Evolutionary conservation across 345 rosid species (phyloP), one percentile per base, ranked within the genome.

Genomic region (Eucalyptus marginata): DNA sequence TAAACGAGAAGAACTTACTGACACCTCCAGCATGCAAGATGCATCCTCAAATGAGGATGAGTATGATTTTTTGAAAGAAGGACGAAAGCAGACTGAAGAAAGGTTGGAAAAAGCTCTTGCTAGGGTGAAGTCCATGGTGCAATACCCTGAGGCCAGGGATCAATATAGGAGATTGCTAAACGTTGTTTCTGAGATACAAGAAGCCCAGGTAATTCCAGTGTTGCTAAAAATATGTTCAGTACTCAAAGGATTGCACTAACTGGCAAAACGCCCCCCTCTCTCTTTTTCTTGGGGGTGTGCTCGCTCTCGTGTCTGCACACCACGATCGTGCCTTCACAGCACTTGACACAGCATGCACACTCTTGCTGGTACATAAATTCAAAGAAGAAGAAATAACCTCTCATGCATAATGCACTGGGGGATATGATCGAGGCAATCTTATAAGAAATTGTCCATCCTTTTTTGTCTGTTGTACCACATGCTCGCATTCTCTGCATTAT

Each of bases 51-150:
- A 92, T 87, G 99, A 95, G 81, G 97, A 97, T 58, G 99, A 97
- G 54, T 90, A 94, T 86, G 98, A 97, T 93, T 95, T 97, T 85
- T 92, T 96, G 87, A 97, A 92, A 93, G 93, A 97, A 93, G 99
- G 98, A 88, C 92, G 97, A 90, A 96, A 94, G 93, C 98, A 95
- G 91, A 93, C 97, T 27, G 99, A 97, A 93, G 98, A 95, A 88
- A 90, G 99, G 90, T 91, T 97, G 43, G 92, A 94, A 88, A 95
- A 96, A 88, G 98, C 97, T 56, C 98, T 97, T 90, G 95, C 95
- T 86, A 92, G 98, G 90, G 99, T 97, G 31, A 96, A 96, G 90
- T 97, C 99, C 89, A 97, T 97, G 99, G 96, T 92, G 87, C 98
- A 93, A 86, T 92, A 96, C 90, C 99, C 97, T 16, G 99, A 96